phyloP scores from a whole-genome alignment of 2,329 filamentous ascomycete species.

The Cercospora sesami region DNA sequence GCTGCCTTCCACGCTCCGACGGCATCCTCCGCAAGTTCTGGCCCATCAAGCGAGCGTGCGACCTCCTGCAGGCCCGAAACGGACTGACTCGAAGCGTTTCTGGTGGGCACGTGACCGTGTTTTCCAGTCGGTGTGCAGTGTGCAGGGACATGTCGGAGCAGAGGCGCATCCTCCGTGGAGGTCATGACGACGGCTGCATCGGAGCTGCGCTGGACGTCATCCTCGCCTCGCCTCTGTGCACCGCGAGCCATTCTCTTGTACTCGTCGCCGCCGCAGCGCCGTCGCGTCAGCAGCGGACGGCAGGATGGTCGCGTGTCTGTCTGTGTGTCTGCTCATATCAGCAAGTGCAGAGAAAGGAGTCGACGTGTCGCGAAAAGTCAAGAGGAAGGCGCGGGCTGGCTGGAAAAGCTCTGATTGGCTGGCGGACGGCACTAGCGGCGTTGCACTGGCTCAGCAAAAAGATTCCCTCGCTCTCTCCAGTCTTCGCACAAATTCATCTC shows the following conservation, averaged over 20 bases:
- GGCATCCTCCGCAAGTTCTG: no score
- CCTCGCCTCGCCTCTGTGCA: no score
- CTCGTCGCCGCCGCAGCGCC: not conserved
- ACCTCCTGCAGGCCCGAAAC: not conserved
- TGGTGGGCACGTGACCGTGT: not conserved
- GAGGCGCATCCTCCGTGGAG: not conserved
- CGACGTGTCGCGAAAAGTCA: not conserved
- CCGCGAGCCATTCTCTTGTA: not conserved
- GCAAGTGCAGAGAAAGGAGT: not conserved
- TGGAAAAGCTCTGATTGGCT: not conserved
- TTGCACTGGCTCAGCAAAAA: constrained; percentile 3
- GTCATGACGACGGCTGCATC: not conserved
- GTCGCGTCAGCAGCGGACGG: not conserved
- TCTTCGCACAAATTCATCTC: constrained; percentile 1
- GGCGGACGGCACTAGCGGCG: not conserved
- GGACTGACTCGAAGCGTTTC: not conserved
- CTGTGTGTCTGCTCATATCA: not conserved
- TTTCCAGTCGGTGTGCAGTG: not conserved
- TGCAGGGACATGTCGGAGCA: not conserved
- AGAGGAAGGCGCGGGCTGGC: not conserved
- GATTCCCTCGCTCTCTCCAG: not conserved
- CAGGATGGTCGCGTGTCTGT: not conserved
- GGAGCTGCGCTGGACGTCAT: not conserved
- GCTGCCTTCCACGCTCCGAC: no score
- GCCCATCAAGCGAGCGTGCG: not conserved